A percentile compares a stretch with the other conserved stretches of the same genome.
Evolutionary conservation across 805 yeast genomes (phyloP).

Genomic region (Nakazawaea molendinolei): DNA sequence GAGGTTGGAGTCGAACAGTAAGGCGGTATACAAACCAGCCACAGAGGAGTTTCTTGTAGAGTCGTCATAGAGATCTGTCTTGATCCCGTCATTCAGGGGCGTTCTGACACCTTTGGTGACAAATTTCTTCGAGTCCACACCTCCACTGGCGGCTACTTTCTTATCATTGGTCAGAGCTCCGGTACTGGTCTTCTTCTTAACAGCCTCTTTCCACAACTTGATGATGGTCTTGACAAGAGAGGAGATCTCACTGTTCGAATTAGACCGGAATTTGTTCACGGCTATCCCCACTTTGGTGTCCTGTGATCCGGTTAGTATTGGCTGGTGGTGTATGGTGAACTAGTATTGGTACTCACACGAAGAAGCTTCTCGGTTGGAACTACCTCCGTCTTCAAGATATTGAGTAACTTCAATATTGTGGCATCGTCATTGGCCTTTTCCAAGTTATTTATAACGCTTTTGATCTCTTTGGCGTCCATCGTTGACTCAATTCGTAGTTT

Average conservation of each 20-base stretch:
- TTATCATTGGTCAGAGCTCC: constrained; percentile 1
- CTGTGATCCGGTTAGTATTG: constrained; percentile 15
- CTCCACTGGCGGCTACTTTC: not conserved
- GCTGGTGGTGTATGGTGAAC: not conserved
- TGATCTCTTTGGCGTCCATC: constrained; percentile 73
- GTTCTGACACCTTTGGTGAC: constrained; percentile 57
- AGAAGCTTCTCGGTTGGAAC: constrained; percentile 79
- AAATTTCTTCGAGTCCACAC: constrained; percentile 29
- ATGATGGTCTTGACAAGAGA: constrained; percentile 76
- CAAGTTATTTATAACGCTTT: constrained; percentile 58
- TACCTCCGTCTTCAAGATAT: constrained; percentile 60
- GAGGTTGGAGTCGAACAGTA: constrained; percentile 69
- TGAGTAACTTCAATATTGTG: constrained; percentile 60
- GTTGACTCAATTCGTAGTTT: not conserved
- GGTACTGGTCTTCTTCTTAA: constrained; percentile 38
- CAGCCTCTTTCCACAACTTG: constrained; percentile 81
- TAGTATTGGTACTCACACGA: constrained; percentile 33
- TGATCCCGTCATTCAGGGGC: constrained; percentile 75
- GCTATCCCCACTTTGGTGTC: constrained; percentile 97
- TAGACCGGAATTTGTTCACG: constrained; percentile 79
- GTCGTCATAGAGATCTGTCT: constrained; percentile 62
- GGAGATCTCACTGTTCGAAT: constrained; percentile 59
- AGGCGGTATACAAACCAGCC: constrained; percentile 78
- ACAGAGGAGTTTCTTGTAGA: constrained; percentile 80
- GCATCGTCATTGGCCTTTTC: constrained; percentile 67